A percentile compares a stretch with the other conserved stretches of the same genome.
Conservation (phyloP, 2,329 filamentous ascomycete genomes). For the Geosmithia flava region DNA sequence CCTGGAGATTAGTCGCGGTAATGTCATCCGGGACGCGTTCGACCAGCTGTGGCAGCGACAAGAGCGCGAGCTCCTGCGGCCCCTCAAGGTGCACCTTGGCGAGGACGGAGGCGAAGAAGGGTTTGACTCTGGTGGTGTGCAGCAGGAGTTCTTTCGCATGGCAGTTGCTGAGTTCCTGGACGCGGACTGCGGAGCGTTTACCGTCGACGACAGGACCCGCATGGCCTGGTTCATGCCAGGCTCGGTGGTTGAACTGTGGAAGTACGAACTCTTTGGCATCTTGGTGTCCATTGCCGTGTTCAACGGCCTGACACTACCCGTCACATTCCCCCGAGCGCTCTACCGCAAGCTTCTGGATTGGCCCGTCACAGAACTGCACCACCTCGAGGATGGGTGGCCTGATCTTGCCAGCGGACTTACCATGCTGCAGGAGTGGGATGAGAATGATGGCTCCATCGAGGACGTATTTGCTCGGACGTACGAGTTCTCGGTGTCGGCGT, state of each 20-base stretch:
- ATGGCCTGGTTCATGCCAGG: slow-evolving; percentile 84
- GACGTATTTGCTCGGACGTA: slow-evolving; percentile 79
- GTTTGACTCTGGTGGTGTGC: slow-evolving; percentile 86
- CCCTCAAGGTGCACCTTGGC: slow-evolving; percentile 79
- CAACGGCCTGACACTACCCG: slow-evolving; percentile 82
- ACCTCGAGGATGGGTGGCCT: slow-evolving; percentile 82
- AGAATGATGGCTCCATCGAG: slow-evolving; percentile 60
- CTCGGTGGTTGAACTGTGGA: slow-evolving; percentile 73
- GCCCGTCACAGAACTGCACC: slow-evolving; percentile 56
- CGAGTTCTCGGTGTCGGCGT: slow-evolving; percentile 59
- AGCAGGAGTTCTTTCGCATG: slow-evolving; percentile 90
- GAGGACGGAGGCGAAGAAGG: slow-evolving; percentile 77
- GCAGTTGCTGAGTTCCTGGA: slow-evolving; percentile 70
- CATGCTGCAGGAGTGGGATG: slow-evolving; percentile 63
- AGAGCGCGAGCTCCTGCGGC: slow-evolving; percentile 67
- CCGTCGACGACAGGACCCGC: slow-evolving; percentile 59
- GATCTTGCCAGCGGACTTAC: slow-evolving; percentile 64
- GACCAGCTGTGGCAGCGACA: slow-evolving; percentile 86
- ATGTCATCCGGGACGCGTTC: slow-evolving; percentile 62
- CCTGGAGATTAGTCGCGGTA: slow-evolving; percentile 53
- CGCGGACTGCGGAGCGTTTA: slow-evolving; percentile 70
- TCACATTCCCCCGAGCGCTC: slow-evolving; percentile 76
- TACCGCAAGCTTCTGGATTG: slow-evolving; percentile 69
- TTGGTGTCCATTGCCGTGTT: slow-evolving; percentile 84
- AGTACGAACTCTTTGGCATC: slow-evolving; percentile 79